Conservation (phyloP, 1,139 yeast species). For the Kodamaea alishanica region DNA sequence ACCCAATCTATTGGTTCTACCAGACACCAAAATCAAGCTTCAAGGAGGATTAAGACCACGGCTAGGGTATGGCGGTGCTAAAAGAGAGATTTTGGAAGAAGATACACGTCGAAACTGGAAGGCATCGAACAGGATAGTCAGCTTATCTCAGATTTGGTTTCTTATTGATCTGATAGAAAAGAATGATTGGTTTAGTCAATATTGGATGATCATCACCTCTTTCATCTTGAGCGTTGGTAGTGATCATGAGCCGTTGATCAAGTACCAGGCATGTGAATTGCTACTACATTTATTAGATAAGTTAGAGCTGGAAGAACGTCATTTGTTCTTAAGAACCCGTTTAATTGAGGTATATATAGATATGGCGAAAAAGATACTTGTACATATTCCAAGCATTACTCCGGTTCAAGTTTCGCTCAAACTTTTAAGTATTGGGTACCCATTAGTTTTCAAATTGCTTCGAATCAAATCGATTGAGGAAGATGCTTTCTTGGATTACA, state of each 20-base stretch:
- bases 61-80: slow-evolving; percentile 25
- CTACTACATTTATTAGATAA: slow-evolving; percentile 13
- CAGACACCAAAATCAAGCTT: slow-evolving; percentile 4
- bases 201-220: slow-evolving; percentile 49
- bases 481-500: slow-evolving; percentile 7
- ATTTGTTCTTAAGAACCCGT: slow-evolving; percentile 36
- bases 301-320: slow-evolving; percentile 4
- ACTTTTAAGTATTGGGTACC: slow-evolving; percentile 26
- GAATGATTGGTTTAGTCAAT: slow-evolving; percentile 16
- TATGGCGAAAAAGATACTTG: slow-evolving; percentile 34
- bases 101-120: slow-evolving; percentile 33
- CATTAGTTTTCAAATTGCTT: slow-evolving; percentile 14
- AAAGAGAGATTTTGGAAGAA: slow-evolving; percentile 20
- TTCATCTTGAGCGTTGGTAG: slow-evolving; percentile 49
- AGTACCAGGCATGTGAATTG: slow-evolving; percentile 41
- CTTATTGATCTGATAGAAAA: slow-evolving; percentile 19
- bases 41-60: slow-evolving; percentile 27
- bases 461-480: slow-evolving; percentile 6
- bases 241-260: slow-evolving; percentile 43
- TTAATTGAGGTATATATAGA: slow-evolving; percentile 40
- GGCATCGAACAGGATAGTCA: slow-evolving; percentile 17
- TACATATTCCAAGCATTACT: slow-evolving; percentile 47
- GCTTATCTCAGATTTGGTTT: slow-evolving; percentile 30
- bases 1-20: slow-evolving; percentile 5
- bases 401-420: slow-evolving; percentile 24